Conservation (phyloP, 202 grass and related monocot species). For the Panicum virgatum region DNA sequence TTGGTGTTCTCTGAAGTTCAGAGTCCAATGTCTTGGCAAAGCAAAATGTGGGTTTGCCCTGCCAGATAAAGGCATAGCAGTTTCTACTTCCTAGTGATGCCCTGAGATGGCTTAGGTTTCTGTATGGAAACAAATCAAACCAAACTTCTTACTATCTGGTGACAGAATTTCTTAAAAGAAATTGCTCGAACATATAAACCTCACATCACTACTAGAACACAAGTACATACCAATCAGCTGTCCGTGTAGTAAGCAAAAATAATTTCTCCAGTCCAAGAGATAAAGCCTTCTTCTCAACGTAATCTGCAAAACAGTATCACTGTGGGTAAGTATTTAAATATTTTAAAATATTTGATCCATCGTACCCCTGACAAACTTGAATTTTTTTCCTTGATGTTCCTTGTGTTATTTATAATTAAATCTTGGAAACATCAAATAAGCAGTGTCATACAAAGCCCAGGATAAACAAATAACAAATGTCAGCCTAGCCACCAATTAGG, state of each 20-base stretch:
- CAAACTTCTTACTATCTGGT: neutral
- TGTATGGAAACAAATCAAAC: neutral
- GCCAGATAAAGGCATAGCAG: neutral
- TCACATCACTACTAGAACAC: conserved; percentile 16
- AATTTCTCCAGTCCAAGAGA: conserved; percentile 81
- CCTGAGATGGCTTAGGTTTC: neutral
- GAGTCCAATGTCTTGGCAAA: neutral
- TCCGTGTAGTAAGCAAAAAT: conserved; percentile 89
- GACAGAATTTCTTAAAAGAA: neutral
- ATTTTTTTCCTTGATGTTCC: neutral
- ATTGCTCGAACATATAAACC: neutral
- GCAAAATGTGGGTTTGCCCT: neutral
- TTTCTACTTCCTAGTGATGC: neutral
- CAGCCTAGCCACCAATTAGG: neutral
- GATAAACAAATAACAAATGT: conserved; percentile 5
- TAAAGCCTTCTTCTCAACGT: conserved; percentile 83
- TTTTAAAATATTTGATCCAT: conserved; percentile 9
- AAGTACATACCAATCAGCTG: conserved; percentile 81
- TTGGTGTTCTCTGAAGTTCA: neutral
- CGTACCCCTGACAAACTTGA: neutral
- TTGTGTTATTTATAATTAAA: conserved; percentile 2
- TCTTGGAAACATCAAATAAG: conserved; percentile 19
- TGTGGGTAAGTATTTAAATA: conserved; percentile 27
- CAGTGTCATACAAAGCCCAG: neutral
- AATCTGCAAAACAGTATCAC: conserved; percentile 54